These are phyloP conservation scores for Plasmopara viticola DNA, from an alignment of 352 stramenopile species.

Conservation along the genomic window DNA sequence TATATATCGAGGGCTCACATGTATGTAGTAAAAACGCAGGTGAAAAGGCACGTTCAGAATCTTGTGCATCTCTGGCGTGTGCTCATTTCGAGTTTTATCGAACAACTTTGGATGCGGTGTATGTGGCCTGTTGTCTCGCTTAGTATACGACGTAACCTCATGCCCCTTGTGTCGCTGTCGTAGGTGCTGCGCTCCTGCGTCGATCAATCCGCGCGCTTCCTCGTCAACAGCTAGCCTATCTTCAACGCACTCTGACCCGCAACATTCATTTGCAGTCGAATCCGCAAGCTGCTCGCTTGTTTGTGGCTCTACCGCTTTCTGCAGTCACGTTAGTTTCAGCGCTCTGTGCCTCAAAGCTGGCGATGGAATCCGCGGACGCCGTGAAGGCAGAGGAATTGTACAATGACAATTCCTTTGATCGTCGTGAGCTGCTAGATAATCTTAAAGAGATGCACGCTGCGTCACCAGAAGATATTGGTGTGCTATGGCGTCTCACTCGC, in stretches of 20 bases:
- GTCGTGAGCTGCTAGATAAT: constrained; percentile 53
- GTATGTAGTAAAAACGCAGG: no score
- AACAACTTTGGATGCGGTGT: no score
- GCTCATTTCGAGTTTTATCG: no score
- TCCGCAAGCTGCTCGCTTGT: constrained; percentile 3
- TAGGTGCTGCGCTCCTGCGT: constrained; percentile 21
- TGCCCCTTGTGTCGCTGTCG: neutral
- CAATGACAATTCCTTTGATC: constrained; percentile 67
- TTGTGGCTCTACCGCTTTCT: constrained; percentile 22
- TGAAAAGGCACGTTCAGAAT: no score
- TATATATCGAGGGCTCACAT: no score
- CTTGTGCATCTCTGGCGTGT: no score
- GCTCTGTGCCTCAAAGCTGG: constrained; percentile 18
- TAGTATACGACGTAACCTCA: neutral
- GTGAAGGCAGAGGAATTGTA: constrained; percentile 77
- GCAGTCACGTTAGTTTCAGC: constrained; percentile 12
- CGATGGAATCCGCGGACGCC: constrained; percentile 56
- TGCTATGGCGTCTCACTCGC: constrained; percentile 62
- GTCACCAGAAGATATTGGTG: constrained; percentile 47
- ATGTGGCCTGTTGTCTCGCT: no score
- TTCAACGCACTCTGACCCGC: constrained; percentile 8
- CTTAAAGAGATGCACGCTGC: constrained; percentile 54
- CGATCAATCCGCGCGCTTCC: constrained; percentile 16
- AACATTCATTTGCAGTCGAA: constrained; percentile 6
- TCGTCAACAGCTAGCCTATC: constrained; percentile 9